Conservation (phyloP, 129 eudicot species). For the Chrysanthemum lavandulifolium region DNA sequence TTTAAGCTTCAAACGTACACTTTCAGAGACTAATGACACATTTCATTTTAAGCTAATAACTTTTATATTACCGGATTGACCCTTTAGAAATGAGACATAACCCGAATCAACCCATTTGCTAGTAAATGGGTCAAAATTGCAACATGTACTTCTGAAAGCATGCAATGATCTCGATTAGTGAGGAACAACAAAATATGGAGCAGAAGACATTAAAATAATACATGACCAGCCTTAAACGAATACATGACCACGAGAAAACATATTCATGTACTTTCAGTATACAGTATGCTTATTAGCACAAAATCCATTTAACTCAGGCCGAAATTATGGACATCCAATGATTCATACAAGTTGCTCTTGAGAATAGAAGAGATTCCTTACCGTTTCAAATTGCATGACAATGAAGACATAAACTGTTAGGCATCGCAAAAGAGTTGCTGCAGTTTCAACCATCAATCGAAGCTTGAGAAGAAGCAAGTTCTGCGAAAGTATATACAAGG, state of each 20-base stretch:
- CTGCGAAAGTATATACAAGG: conserved; percentile 90
- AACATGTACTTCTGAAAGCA: too few species aligned
- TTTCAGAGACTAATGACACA: too few species aligned
- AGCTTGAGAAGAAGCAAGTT: conserved; percentile 76
- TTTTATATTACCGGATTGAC: not conserved
- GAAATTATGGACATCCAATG: conserved; percentile 5
- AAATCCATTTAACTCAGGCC: conserved; percentile 7
- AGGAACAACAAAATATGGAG: not conserved
- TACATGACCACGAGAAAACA: conserved; percentile 13
- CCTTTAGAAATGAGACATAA: not conserved
- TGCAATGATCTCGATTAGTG: too few species aligned
- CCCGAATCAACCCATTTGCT: not conserved
- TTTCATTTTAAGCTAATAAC: not conserved
- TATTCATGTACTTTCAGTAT: not conserved
- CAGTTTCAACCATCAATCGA: conserved; percentile 80
- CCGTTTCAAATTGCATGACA: conserved; percentile 57
- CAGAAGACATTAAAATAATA: conserved; percentile 4
- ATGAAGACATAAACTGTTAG: conserved; percentile 62
- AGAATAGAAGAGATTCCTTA: conserved; percentile 31
- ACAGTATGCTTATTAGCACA: conserved; percentile 19
- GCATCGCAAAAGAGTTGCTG: conserved; percentile 80
- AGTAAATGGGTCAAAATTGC: not conserved
- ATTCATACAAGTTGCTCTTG: conserved; percentile 10
- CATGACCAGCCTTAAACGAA: too few species aligned
- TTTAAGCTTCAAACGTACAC: not conserved